phyloP scores from a whole-genome alignment of 2,329 filamentous ascomycete genomes.

The Penicillium sp. region DNA sequence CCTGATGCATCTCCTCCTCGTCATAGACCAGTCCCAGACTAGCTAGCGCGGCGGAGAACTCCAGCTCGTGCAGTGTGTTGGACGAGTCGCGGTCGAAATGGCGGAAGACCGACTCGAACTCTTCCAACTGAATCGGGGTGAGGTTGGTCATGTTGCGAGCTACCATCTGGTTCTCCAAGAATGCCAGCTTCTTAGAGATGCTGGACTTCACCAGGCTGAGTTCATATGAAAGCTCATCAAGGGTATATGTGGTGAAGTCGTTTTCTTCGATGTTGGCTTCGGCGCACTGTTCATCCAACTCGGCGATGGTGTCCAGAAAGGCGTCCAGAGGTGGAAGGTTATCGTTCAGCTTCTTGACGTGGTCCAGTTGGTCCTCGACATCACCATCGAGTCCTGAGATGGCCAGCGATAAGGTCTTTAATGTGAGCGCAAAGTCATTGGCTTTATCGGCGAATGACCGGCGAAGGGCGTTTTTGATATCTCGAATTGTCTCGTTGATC shows the following conservation, averaged over 20 bases:
- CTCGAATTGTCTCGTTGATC: constrained; percentile 97
- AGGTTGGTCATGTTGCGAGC: constrained; percentile 98
- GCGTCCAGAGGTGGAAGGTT: constrained; percentile 87
- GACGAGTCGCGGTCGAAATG: constrained; percentile 94
- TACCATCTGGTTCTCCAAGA: constrained; percentile 98
- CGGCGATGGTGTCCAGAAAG: constrained; percentile 84
- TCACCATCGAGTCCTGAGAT: constrained; percentile 98
- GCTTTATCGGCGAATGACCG: constrained; percentile 96
- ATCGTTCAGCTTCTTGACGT: constrained; percentile 81
- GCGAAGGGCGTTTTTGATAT: constrained; percentile 95
- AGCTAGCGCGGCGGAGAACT: constrained; percentile 95
- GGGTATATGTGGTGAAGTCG: constrained; percentile 98
- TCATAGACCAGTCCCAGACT: constrained; percentile 94
- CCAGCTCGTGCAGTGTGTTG: constrained; percentile 87
- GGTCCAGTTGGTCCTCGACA: constrained; percentile 88
- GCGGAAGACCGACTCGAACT: constrained; percentile 97
- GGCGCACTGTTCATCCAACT: constrained; percentile 82
- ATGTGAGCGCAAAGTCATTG: constrained; percentile 92
- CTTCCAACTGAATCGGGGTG: constrained; percentile 95
- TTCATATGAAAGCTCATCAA: constrained; percentile 95
- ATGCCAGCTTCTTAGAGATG: constrained; percentile 93
- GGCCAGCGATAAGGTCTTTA: constrained; percentile 92
- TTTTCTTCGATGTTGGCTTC: constrained; percentile 99
- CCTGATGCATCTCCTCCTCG: constrained; percentile 96
- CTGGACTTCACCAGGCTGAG: constrained; percentile 86